These are phyloP conservation scores for Botryotinia narcissicola DNA, from an alignment of 2,329 filamentous ascomycete species.

Conservation along the genomic window DNA sequence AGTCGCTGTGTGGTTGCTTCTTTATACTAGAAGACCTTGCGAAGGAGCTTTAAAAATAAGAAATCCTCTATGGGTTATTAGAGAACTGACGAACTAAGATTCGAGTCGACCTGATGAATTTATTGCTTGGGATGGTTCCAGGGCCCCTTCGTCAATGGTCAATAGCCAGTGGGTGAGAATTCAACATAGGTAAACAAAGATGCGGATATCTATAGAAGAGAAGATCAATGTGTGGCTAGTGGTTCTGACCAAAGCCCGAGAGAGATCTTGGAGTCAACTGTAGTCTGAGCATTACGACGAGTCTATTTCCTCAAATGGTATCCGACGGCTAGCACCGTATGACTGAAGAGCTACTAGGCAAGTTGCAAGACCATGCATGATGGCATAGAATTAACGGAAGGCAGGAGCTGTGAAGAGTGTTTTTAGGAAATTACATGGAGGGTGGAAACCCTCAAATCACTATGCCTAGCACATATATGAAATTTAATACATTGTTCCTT, in stretches of 20 bases:
- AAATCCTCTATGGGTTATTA: conserved; percentile 38
- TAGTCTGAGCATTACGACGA: background rate
- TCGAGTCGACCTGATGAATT: too few species aligned
- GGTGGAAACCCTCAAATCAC: too few species aligned
- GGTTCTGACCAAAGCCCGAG: background rate
- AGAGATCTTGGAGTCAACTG: background rate
- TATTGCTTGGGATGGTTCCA: too few species aligned
- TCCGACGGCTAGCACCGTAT: background rate
- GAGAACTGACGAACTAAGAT: too few species aligned
- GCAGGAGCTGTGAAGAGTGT: too few species aligned
- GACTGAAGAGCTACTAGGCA: background rate
- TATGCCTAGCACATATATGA: too few species aligned
- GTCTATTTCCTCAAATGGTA: background rate
- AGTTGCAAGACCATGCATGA: background rate
- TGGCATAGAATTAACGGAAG: too few species aligned
- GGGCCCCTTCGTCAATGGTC: too few species aligned
- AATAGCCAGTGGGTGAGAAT: too few species aligned
- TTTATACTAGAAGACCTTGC: conserved; percentile 31
- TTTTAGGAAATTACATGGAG: too few species aligned
- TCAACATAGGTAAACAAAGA: background rate
- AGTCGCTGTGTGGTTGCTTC: conserved; percentile 40
- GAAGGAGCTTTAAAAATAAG: conserved; percentile 24
- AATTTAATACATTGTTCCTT: conserved; percentile 30
- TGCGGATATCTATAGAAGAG: background rate
- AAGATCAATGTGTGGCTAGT: background rate